These are phyloP conservation scores for Fomitopsis schrenkii DNA, from an alignment of 1,284 basidiomycete species.

Conservation along the genomic window DNA sequence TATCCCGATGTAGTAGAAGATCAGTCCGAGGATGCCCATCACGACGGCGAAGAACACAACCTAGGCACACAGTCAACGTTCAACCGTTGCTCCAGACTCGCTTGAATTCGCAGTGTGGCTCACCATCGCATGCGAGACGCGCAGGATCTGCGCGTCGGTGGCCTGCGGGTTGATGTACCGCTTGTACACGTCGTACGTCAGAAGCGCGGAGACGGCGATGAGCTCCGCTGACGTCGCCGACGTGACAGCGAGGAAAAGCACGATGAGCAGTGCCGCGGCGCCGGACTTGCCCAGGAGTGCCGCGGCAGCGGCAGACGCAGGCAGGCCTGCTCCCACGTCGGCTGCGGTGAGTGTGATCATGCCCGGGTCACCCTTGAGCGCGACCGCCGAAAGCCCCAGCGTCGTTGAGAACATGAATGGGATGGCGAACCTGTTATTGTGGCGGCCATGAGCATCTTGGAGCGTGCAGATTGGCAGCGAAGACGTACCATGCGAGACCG, in stretches of 20 bases:
- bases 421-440: constrained; percentile 62
- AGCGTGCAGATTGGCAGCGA: background rate
- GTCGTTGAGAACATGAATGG: constrained; percentile 80
- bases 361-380: constrained; percentile 67
- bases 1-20: constrained; percentile 88
- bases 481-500: constrained; percentile 74
- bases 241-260: constrained; percentile 83
- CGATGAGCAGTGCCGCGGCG: constrained; percentile 64
- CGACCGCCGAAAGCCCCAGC: constrained; percentile 79
- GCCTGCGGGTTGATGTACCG: constrained; percentile 58
- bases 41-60: constrained; percentile 71
- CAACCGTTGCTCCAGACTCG: background rate
- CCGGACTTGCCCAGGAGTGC: constrained; percentile 77
- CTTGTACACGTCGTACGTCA: constrained; percentile 79
- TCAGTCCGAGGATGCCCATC: constrained; percentile 79
- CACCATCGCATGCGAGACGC: constrained; percentile 43
- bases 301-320: constrained; percentile 77
- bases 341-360: constrained; percentile 54
- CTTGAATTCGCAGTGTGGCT: background rate
- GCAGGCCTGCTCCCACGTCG: constrained; percentile 81
- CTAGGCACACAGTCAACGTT: constrained; percentile 29
- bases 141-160: constrained; percentile 53
- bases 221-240: constrained; percentile 87
- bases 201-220: constrained; percentile 78
- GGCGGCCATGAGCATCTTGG: background rate